phyloP scores from a whole-genome alignment of 164 flowering plant genomes.

The Stephania yunnanensis region DNA sequence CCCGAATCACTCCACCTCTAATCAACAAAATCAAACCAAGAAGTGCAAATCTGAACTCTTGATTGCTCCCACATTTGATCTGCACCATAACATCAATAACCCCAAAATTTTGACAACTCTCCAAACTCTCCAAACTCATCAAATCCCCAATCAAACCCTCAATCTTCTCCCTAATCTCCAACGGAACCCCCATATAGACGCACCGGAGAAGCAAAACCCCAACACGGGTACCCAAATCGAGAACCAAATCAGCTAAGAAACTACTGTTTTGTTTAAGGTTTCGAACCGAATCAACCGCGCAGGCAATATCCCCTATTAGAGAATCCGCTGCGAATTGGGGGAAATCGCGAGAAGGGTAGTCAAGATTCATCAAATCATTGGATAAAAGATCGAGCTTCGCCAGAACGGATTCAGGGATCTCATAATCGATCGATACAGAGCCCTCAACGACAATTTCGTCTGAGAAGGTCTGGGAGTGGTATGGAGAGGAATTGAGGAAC shows the following conservation, averaged over 20 bases:
- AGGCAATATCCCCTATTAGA: constrained; percentile 33
- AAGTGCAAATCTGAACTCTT: constrained; percentile 37
- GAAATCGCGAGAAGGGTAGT: not conserved
- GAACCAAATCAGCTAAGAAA: constrained; percentile 21
- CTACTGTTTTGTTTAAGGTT: constrained; percentile 15
- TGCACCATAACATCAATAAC: constrained; percentile 42
- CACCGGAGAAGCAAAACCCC: constrained; percentile 49
- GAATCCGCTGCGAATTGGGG: constrained; percentile 15
- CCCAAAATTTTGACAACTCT: constrained; percentile 9
- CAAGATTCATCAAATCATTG: not conserved
- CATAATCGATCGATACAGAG: no score
- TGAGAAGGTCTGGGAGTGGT: no score
- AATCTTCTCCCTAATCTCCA: constrained; percentile 36
- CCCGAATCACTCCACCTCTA: constrained; percentile 16
- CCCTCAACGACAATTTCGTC: no score
- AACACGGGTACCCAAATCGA: constrained; percentile 51
- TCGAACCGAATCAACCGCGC: constrained; percentile 26
- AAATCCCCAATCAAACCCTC: constrained; percentile 23
- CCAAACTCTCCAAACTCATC: not conserved
- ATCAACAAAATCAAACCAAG: constrained; percentile 30
- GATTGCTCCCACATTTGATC: constrained; percentile 51
- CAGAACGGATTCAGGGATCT: not conserved
- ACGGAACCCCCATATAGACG: constrained; percentile 24
- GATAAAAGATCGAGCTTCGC: not conserved
- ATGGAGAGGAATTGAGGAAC: no score